Base-by-base conservation (phyloP, 2,329 filamentous ascomycete species). In the Calonectria pseudoturangicola region DNA sequence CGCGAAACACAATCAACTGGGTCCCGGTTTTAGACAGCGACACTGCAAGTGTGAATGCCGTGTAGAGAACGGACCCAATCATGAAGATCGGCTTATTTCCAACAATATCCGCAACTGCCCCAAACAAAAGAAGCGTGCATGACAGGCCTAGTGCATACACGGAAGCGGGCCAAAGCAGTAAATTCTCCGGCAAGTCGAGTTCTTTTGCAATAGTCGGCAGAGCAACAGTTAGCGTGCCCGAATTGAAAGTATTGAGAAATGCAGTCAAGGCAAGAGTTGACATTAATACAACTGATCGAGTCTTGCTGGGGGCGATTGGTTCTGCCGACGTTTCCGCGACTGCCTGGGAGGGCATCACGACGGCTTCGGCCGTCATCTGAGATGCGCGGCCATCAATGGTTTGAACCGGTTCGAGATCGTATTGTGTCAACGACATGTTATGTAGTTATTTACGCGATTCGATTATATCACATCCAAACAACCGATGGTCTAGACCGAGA, bases 1-100 rank as follows among this genome's bases (percentile, higher is more conserved):
- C 82, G 4, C 85, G 78, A 51, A 85, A 84, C 16, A 82, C 68
- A 10, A 86, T 85, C 51, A 86, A 72, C 66, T 86, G 84, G 1
- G 81, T 74, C 1, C 82, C 84, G 0, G 82, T 83, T n/a, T 66
- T 70, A 0, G 83, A 77, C 0, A 86, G 71, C 0, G 83, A 84
- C 13, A 84, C 75, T 4, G 79, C 84, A 0, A 85, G 33, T 0
- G 83, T 85, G 54, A 84, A 84, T 1, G 75, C 73, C 0, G 80
- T 78, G 30, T 80, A 83, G 2, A 84, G 75, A 30, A 81, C 79
- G 56, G 81, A 82, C 0, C 84, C 85, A 0, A 77, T 73, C 12
- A 86, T 67, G 76, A 82, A 84, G 65, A 85, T 79, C 15, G 72
- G 72, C 39, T 82, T 82, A 30, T 81, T 76, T 0, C 85, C 85